Percentiles rank a stretch among this genome's conserved stretches.
phyloP scores from a whole-genome alignment of 1,139 yeast genomes.

The Pneumocystis sp. region DNA sequence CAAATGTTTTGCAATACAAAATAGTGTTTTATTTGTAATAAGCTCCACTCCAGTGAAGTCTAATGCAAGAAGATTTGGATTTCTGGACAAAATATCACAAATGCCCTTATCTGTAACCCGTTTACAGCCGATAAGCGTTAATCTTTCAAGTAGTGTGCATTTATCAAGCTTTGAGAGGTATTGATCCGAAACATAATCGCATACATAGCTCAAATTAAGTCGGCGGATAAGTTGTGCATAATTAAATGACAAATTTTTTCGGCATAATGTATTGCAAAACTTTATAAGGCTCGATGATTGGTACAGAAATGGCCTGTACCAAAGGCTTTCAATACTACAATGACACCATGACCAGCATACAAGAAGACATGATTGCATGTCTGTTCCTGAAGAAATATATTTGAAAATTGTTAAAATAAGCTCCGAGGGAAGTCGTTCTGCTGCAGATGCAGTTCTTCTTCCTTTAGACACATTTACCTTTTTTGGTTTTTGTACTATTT shows the following conservation, averaged over 20 bases:
- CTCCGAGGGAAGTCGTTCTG: slow-evolving; percentile 59
- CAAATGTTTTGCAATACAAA: slow-evolving; percentile 58
- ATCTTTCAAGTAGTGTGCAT: slow-evolving; percentile 69
- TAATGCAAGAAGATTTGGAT: slow-evolving; percentile 63
- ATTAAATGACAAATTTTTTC: slow-evolving; percentile 42
- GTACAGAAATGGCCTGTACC: slow-evolving; percentile 78
- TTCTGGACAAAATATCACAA: slow-evolving; percentile 44
- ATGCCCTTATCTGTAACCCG: slow-evolving; percentile 49
- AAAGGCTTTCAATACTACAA: slow-evolving; percentile 61
- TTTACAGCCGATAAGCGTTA: slow-evolving; percentile 71
- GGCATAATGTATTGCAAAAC: slow-evolving; percentile 22
- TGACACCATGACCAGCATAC: slow-evolving; percentile 77
- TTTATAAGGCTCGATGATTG: slow-evolving; percentile 9
- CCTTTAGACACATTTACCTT: background rate
- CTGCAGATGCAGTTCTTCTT: background rate
- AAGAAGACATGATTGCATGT: slow-evolving; percentile 51
- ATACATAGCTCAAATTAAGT: slow-evolving; percentile 63
- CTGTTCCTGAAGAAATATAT: slow-evolving; percentile 45
- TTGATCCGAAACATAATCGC: slow-evolving; percentile 50
- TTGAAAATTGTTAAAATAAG: slow-evolving; percentile 57
- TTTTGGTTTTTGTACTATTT: background rate
- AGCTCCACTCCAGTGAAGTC: slow-evolving; percentile 78
- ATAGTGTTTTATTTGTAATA: slow-evolving; percentile 50
- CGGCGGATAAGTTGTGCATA: slow-evolving; percentile 66
- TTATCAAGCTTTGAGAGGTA: slow-evolving; percentile 34